Percentiles rank a stretch among this genome's conserved stretches.
These are phyloP conservation scores for Spinacia oleracea DNA, from an alignment of 179 eudicot genomes.

Conservation along the genomic window DNA sequence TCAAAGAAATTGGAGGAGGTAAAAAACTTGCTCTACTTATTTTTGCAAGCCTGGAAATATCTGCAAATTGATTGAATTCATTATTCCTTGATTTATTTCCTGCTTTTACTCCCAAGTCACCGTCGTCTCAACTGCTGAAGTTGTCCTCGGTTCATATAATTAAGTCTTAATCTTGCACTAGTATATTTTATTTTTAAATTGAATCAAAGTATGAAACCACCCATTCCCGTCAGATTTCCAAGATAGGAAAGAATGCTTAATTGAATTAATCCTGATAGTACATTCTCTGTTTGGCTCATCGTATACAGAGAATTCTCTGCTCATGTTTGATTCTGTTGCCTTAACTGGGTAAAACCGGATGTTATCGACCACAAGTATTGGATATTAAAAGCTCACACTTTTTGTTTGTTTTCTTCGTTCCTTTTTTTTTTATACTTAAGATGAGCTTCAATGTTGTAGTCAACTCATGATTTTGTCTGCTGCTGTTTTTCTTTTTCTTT, in stretches of 20 bases:
- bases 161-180: background rate
- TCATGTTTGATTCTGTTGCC: background rate
- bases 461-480: background rate
- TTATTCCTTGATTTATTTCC: background rate
- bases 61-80: background rate
- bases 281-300: background rate
- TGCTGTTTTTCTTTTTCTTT: background rate
- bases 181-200: background rate
- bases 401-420: background rate
- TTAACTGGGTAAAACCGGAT: background rate
- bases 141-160: background rate
- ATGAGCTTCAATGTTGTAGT: background rate
- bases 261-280: background rate
- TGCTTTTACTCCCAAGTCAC: background rate
- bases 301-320: background rate
- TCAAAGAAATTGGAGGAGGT: slow-evolving; percentile 89
- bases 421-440: background rate
- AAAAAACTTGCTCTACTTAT: slow-evolving; percentile 19
- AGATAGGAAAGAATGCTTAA: background rate
- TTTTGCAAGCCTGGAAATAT: background rate
- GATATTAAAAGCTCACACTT: background rate
- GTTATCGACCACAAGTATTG: background rate
- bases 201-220: background rate
- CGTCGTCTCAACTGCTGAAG: background rate
- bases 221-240: background rate